phyloP scores from a whole-genome alignment of 2,329 filamentous ascomycete genomes.

The Neoscytalidium dimidiatum region DNA sequence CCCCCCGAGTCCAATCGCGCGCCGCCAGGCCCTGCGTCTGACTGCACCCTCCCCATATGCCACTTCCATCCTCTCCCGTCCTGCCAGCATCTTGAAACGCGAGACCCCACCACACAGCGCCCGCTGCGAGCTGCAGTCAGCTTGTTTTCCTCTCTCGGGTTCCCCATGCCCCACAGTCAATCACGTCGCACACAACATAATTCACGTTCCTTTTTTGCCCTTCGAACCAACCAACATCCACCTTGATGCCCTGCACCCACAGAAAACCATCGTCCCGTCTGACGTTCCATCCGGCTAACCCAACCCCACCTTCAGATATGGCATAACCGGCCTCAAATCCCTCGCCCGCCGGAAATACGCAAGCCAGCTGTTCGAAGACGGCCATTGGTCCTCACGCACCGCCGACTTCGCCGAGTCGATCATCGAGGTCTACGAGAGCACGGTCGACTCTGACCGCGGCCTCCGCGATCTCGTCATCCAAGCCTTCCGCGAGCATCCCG shows the following conservation, averaged over 20 bases:
- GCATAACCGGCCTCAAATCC: slow-evolving; percentile 49
- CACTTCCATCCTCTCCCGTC: background rate
- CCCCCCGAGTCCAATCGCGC: slow-evolving; percentile 21
- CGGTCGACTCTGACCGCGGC: slow-evolving; percentile 52
- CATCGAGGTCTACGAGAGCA: slow-evolving; percentile 51
- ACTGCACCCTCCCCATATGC: background rate
- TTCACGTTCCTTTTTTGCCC: background rate
- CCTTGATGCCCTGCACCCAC: background rate
- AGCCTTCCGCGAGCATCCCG: slow-evolving; percentile 48
- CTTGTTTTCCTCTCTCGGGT: slow-evolving; percentile 17
- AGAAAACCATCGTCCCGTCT: background rate
- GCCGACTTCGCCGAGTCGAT: slow-evolving; percentile 51
- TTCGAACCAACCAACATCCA: background rate
- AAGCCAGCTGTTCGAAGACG: slow-evolving; percentile 39
- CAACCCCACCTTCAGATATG: slow-evolving; percentile 39
- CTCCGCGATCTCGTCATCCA: slow-evolving; percentile 51
- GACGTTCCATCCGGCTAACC: background rate
- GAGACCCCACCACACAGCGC: background rate
- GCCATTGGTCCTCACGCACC: slow-evolving; percentile 40
- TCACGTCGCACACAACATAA: background rate
- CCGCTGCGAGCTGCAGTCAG: slow-evolving; percentile 7
- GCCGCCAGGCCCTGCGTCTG: slow-evolving; percentile 16
- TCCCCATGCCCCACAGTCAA: slow-evolving; percentile 7
- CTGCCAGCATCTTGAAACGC: background rate
- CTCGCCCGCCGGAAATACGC: slow-evolving; percentile 50